Base-by-base conservation (phyloP, 2,329 filamentous ascomycete genomes). In the Scedosporium aurantiacum region DNA sequence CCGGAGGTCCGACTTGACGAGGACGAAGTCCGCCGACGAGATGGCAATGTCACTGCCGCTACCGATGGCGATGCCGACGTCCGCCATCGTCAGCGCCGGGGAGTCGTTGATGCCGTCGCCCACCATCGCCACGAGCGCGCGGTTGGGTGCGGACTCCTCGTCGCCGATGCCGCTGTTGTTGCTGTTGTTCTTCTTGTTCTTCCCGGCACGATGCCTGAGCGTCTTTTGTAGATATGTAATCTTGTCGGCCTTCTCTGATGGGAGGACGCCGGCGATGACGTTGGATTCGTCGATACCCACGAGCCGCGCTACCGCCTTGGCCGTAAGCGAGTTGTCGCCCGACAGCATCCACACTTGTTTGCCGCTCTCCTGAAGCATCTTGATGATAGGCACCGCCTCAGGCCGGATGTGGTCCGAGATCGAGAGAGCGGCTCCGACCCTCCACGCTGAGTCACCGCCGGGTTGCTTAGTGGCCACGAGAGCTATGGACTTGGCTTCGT, bases 91-190 rank as follows among this genome's bases (percentile, higher is more conserved):
- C 41, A 96, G 82, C 5, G 91, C 91, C 0, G 91, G 90, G 0
- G 89, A 86, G 75, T 96, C 91, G 73, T 96, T 96, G 75, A 94
- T 91, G 66, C 91, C 91, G 70, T 95, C 91, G 62, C 91, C 91
- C 4, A 94, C 87, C 84, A 96, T 95, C 66, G 89, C 91, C 4
- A 96, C 82, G 59, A 74, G 78, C 7, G 79, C 78, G 4, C 81
- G 78, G 45, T 45, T 52, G 43, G 61, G 56, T 23, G 45, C 45
- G 37, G 50, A 54, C 40, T 58, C 5, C 71, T 72, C 1, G 67
- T 67, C 6, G 68, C 68, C 25, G 25, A 3, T 27, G 28, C 4
- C 12, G 28, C 8, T 37, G 25, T 27, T 27, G 28, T 12, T 37
- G 28, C 8, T 37, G 28, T 37, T 37, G 28, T 8, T 37, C 28